Base-by-base conservation (phyloP, 306 rosid species). In the Lotus japonicus region DNA sequence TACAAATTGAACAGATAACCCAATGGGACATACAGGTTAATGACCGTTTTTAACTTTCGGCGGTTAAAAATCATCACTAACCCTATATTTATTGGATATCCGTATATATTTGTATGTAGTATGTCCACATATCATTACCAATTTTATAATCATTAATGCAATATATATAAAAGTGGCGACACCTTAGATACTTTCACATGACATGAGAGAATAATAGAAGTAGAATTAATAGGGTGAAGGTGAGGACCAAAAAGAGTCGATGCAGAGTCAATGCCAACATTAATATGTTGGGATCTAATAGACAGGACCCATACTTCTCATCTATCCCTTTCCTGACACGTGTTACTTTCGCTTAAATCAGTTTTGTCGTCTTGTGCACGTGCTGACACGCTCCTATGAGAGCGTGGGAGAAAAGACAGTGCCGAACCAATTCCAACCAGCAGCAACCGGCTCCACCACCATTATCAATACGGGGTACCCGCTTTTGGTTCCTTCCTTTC, bases 271-370 rank as follows among this genome's bases (percentile, higher is more conserved):
- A 68, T 46, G 45, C 35, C 48, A 48, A 39, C 61, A 18, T 39
- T 36, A 54, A 62, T 12, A 63, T 85, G 89, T 78, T 82, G 87
- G 89, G 88, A 87, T 82, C 84, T 87, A 54, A 58, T 77, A 79
- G 89, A 85, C 88, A 82, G 88, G 77, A 46, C 79, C 89, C 84
- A 77, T 81, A n/a, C 65, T 62, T 33, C 19, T 41, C 7, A 69
- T 13, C 7, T 17, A 15, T 55, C 58, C 33, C 44, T 42, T 67
- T 38, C 23, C 7, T 57, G 68, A 68, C 64, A 67, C 71, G 71
- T 39, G 60, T 54, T 42, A 2, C 33, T 70, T 60, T 17, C 31
- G 21, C 18, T 73, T 60, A 0, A 38, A 67, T 64, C 46, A 17
- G 7, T 35, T 33, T 59, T 39, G 33, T 13, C 77, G 43, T 59